Evolutionary conservation across 1,139 yeast species (phyloP).

Genomic region (Hansenula lynferdii): DNA sequence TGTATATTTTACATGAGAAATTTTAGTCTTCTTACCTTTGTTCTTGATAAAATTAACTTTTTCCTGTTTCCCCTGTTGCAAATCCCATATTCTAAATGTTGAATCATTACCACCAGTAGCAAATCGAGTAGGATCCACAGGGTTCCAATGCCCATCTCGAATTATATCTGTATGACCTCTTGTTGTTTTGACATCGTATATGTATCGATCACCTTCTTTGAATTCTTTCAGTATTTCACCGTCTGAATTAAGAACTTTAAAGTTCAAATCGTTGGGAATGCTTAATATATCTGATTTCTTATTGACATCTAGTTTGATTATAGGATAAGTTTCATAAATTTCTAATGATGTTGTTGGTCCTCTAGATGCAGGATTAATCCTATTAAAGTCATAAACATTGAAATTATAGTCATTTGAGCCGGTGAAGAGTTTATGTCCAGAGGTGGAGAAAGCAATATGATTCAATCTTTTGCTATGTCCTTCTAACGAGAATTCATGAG

Average conservation of each 20-base stretch:
- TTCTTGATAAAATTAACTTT: conserved; percentile 11
- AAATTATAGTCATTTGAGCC: conserved; percentile 6
- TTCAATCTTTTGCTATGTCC: conserved; percentile 6
- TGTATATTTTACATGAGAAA: conserved; percentile 6
- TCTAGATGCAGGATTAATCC: conserved; percentile 8
- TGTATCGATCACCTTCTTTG: conserved; percentile 18
- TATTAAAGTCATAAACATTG: conserved; percentile 11
- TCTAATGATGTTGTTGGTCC: conserved; percentile 6
- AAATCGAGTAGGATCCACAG: conserved; percentile 3
- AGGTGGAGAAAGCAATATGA: conserved; percentile 4
- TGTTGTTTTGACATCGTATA: conserved; percentile 22
- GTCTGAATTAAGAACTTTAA: conserved; percentile 11
- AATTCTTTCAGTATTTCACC: conserved; percentile 14
- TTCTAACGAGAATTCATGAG: conserved; percentile 13
- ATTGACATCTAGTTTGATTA: conserved; percentile 7
- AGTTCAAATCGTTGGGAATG: conserved; percentile 7
- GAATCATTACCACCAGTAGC: conserved; percentile 20
- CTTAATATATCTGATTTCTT: conserved; percentile 3
- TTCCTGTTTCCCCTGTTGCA: conserved; percentile 10
- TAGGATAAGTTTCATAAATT: conserved; percentile 11
- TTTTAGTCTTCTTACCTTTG: conserved; percentile 11
- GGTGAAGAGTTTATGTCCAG: conserved; percentile 7
- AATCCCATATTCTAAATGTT: conserved; percentile 23
- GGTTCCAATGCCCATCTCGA: conserved; percentile 17
- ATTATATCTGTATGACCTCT: conserved; percentile 21